phyloP scores from a whole-genome alignment of 345 rosid genomes.

The Draba incana region DNA sequence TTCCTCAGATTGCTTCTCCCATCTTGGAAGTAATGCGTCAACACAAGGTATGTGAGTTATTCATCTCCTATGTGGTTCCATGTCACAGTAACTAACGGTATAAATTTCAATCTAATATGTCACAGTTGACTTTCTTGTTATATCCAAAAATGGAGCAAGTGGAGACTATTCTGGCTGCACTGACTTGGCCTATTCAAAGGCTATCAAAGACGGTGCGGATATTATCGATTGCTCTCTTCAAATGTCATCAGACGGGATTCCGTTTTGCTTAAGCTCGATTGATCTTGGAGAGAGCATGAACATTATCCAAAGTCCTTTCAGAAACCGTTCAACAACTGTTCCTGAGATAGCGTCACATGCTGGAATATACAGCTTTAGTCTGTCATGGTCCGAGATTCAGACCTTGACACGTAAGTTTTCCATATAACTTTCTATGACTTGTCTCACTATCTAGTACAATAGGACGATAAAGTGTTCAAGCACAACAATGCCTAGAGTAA shows the following conservation, averaged over 20 bases:
- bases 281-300: constrained; percentile 61
- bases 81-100: not conserved
- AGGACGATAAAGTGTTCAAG: no score
- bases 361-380: constrained; percentile 67
- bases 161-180: constrained; percentile 93
- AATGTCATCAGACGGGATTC: constrained; percentile 70
- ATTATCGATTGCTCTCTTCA: constrained; percentile 86
- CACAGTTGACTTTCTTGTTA: constrained; percentile 55
- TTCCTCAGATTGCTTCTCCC: constrained; percentile 75
- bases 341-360: constrained; percentile 44
- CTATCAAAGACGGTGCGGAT: constrained; percentile 74
- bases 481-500: no score
- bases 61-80: constrained; percentile 2
- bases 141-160: constrained; percentile 86
- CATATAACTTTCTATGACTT: not conserved
- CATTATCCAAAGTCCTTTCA: constrained; percentile 48
- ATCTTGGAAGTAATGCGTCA: constrained; percentile 60
- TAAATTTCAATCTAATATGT: constrained; percentile 13
- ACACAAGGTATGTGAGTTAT: constrained; percentile 54
- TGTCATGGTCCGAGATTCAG: constrained; percentile 72
- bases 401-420: constrained; percentile 60
- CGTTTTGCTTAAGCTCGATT: constrained; percentile 65
- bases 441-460: no score
- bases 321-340: constrained; percentile 44
- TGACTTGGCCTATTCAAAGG: constrained; percentile 69